Percentiles rank a stretch among this genome's conserved stretches.
phyloP scores from a whole-genome alignment of 2,329 filamentous ascomycete species.

The Verticillium nonalfalfae region DNA sequence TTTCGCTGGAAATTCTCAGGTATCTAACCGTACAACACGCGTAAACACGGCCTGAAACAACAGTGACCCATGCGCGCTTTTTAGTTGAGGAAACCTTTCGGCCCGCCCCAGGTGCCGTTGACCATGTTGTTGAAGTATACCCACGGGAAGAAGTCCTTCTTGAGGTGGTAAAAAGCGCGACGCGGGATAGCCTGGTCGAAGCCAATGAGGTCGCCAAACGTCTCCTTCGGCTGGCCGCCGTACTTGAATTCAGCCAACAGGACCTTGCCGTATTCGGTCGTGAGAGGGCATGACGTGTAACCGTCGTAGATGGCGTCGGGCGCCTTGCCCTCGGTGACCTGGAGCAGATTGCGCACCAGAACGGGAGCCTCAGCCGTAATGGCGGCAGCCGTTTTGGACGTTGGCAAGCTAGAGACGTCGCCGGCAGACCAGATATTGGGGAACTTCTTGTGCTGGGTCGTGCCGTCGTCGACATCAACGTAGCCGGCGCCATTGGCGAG shows the following conservation, averaged over 20 bases:
- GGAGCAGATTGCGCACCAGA: conserved; percentile 40
- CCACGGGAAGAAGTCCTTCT: conserved; percentile 64
- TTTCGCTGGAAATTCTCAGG: too few relatives aligned
- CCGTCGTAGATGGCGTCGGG: conserved; percentile 41
- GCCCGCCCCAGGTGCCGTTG: conserved; percentile 56
- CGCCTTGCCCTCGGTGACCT: conserved; percentile 35
- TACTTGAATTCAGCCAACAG: conserved; percentile 62
- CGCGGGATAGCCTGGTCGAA: conserved; percentile 52
- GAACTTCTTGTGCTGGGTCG: conserved; percentile 45
- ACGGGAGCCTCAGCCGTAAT: conserved; percentile 45
- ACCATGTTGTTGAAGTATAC: conserved; percentile 55
- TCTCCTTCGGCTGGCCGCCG: conserved; percentile 56
- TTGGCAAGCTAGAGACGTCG: conserved; percentile 53
- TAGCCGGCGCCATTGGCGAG: conserved; percentile 50
- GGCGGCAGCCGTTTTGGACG: conserved; percentile 49
- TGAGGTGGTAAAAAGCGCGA: conserved; percentile 53
- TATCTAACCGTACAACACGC: too few relatives aligned
- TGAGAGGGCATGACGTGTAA: conserved; percentile 48
- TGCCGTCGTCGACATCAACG: conserved; percentile 50
- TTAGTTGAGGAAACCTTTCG: conserved; percentile 39
- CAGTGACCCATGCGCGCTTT: background rate
- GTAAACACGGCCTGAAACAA: background rate
- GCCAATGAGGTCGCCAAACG: conserved; percentile 46
- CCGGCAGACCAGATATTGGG: conserved; percentile 53
- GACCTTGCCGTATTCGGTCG: conserved; percentile 55